Evolutionary conservation across 345 rosid species (phyloP), one percentile per base, ranked within the genome.

Genomic region (Salix viminalis): DNA sequence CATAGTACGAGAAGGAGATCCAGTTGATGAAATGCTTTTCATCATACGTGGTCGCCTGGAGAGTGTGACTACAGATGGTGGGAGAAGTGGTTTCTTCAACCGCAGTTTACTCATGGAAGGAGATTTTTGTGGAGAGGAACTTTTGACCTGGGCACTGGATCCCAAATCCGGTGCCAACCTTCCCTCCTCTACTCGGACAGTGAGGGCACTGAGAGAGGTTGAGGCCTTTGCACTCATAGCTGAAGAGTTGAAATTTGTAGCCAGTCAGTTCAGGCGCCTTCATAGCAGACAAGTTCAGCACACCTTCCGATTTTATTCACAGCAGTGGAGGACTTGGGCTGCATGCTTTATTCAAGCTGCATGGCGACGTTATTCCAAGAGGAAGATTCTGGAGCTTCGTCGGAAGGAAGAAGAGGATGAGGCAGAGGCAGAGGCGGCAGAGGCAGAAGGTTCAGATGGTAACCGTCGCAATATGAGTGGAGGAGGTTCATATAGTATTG

Each of bases 241-340:
- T 0, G 99, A 95, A 75, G 99, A 95, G 81, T 85, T 95, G 41
- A 95, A 95, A 69, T 95, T 95, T 5, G 99, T 95, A 62, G 99
- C 99, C 6, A 83, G 96, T 77, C 99, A 95, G 79, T 95, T 95
- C 83, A 88, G 99, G 83, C 90, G 93, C 61, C 89, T 95, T 50
- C 99, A 95, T 78, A 95, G 99, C 76, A 89, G 94, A 77, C 99
- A 95, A 75, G 97, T 95, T 71, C 99, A 93, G 60, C 99, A 95
- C 80, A 95, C 99, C 7, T 95, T 95, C 88, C 89, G 99, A 3
- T 95, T 95, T 74, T 93, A 95, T 83, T 93, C 98, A 1, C 97
- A 93, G 82, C 99, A 95, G 58, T 95, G 99, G 99, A 90, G 91
- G 85, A 95, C 99, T n/a, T 93, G 99, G 99, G 99, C 99, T 0